Conservation (phyloP, 805 yeast genomes). For the Ogataea trehalophila region DNA sequence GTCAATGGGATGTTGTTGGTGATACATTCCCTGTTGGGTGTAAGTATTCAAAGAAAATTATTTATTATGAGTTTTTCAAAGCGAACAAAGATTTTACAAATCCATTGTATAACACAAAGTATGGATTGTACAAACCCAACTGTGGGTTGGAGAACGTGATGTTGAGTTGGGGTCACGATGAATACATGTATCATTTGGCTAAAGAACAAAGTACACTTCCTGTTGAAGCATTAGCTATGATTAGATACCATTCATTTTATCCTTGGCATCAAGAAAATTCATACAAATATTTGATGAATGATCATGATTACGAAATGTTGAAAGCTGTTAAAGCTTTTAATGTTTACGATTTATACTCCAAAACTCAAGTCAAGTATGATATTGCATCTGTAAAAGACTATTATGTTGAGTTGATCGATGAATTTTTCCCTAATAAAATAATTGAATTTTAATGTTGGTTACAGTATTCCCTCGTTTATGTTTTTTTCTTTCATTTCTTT, state of each 20-base stretch:
- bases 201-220: conserved; percentile 60
- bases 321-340: conserved; percentile 63
- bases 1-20: conserved; percentile 81
- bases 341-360: conserved; percentile 65
- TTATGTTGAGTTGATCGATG: conserved; percentile 59
- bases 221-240: conserved; percentile 66
- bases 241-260: conserved; percentile 68
- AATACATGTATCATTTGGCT: conserved; percentile 70
- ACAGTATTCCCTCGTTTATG: not conserved
- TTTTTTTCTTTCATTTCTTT: not conserved
- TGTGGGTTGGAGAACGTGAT: conserved; percentile 68
- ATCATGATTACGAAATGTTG: conserved; percentile 54
- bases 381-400: conserved; percentile 51
- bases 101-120: conserved; percentile 61
- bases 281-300: conserved; percentile 58
- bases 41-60: conserved; percentile 52
- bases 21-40: conserved; percentile 78
- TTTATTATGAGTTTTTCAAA: conserved; percentile 55
- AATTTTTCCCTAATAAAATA: conserved; percentile 53
- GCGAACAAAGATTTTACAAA: conserved; percentile 56
- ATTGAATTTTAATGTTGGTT: conserved; percentile 44
- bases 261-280: conserved; percentile 76
- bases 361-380: conserved; percentile 44
- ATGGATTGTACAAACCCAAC: conserved; percentile 57
- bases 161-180: conserved; percentile 79